Evolutionary conservation across 2,329 filamentous ascomycete species (phyloP).

Genomic region (Exserohilum rostratum): DNA sequence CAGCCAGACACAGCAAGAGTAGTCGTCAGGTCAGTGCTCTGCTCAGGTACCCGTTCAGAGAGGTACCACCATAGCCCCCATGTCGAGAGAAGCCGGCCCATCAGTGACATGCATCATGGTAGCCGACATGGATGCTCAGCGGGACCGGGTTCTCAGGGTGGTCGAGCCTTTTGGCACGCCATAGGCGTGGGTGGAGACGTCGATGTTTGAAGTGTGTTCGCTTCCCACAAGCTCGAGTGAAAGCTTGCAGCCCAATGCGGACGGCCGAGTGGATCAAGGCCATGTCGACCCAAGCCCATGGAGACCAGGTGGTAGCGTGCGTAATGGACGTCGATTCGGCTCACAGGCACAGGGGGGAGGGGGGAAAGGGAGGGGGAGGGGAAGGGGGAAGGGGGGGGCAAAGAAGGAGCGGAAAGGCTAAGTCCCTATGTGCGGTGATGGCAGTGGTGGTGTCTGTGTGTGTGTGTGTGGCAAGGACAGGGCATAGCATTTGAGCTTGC

Average conservation of each 20-base stretch:
- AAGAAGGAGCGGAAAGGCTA: conserved; percentile 15
- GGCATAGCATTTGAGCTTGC: conserved; percentile 26
- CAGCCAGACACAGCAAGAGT: conserved; percentile 16
- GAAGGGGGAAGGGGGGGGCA: conserved; percentile 1
- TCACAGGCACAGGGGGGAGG: neutral
- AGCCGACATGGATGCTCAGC: conserved; percentile 24
- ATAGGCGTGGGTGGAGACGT: conserved; percentile 24
- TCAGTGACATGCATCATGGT: conserved; percentile 28
- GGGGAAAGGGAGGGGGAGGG: no score
- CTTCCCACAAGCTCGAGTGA: conserved; percentile 18
- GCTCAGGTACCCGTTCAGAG: conserved; percentile 33
- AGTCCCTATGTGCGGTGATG: no score
- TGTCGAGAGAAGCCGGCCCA: conserved; percentile 19
- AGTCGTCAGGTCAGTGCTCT: conserved; percentile 25
- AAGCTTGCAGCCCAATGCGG: conserved; percentile 25
- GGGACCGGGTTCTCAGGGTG: conserved; percentile 25
- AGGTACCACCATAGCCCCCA: conserved; percentile 16
- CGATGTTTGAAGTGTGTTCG: conserved; percentile 31
- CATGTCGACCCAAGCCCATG: conserved; percentile 18
- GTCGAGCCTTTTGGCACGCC: conserved; percentile 27
- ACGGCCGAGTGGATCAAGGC: conserved; percentile 24
- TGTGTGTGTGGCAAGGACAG: conserved; percentile 9
- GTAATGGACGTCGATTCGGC: conserved; percentile 21
- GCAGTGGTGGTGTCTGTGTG: conserved; percentile 5
- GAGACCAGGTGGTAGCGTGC: conserved; percentile 36